Evolutionary conservation across 2,329 filamentous ascomycete species (phyloP), one percentile per base, ranked within the genome.

Genomic region (Rhynchosporium agropyri): DNA sequence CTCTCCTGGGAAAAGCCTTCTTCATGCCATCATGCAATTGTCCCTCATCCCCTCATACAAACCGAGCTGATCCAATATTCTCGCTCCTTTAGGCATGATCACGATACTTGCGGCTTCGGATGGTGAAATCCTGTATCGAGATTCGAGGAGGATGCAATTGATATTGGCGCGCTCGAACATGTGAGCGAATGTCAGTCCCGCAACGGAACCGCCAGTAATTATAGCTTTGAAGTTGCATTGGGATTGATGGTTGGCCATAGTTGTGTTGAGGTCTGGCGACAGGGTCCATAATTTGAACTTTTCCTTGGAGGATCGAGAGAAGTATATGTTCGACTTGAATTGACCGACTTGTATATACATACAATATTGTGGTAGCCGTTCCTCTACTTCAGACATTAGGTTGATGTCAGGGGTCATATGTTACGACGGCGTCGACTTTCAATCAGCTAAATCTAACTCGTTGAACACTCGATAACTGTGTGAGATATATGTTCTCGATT

Each of bases 11-110:
- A 31, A 49, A 64, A 4, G 49, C 43, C 28, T 50, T 62, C n/a
- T 38, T 55, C 46, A 63, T 58, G 45, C 60, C 0, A 60, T 65
- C 53, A 67, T 58, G 15, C 68, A 62, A 4, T 43, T 36, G 2
- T 58, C 38, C 20, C 57, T 65, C 43, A 69, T 65, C 20, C 40
- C 28, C 7, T 69, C 68, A 61, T 66, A 67, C n/a, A 75, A 65
- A 0, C 80, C 82, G 1, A 85, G 67, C 67, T 85, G 83, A 63
- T 84, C 81, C 1, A 84, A 68, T 3, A 85, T 79, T 1, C 78
- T 75, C 4, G 73, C 63, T 1, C 79, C 79, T 31, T 79, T 76
- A 0, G 82, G 74, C 61, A 69, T 65, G 9, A 72, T 60, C n/a
- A 63, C 64, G 7, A 72, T 68, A 5, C 65, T 66, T 12, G 68